Percentiles rank a stretch among this genome's conserved stretches.
Evolutionary conservation across 306 rosid species (phyloP).

Genomic region (Elaeagnus macrophylla): DNA sequence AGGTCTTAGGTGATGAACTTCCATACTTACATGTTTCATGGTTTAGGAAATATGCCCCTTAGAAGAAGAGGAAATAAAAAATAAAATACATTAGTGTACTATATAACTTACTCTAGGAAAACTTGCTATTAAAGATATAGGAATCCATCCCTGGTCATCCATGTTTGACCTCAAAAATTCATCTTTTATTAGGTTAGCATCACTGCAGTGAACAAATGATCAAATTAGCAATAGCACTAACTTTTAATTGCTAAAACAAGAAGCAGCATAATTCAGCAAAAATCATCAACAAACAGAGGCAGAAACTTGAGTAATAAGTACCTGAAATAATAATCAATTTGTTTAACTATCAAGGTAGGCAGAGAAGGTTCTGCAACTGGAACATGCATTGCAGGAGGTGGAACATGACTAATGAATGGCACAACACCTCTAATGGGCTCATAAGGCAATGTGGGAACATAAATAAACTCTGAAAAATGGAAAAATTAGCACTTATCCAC

Average conservation of each 20-base stretch:
- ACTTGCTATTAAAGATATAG: constrained; percentile 47
- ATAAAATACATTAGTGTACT: background rate
- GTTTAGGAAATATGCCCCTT: too few species aligned
- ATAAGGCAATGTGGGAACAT: constrained; percentile 27
- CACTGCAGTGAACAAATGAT: constrained; percentile 35
- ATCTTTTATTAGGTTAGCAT: constrained; percentile 56
- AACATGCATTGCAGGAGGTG: constrained; percentile 33
- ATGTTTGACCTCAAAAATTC: constrained; percentile 43
- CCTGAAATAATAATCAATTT: constrained; percentile 83
- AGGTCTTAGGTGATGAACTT: background rate
- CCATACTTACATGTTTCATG: too few species aligned
- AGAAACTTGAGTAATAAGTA: constrained; percentile 4
- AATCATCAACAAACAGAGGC: background rate
- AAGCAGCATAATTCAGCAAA: background rate
- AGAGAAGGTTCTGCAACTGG: constrained; percentile 43
- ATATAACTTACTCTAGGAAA: constrained; percentile 62
- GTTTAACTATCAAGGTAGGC: constrained; percentile 33
- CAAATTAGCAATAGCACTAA: background rate
- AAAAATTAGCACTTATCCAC: constrained; percentile 11
- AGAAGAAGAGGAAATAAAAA: constrained; percentile 1
- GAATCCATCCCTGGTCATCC: constrained; percentile 90
- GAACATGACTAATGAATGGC: constrained; percentile 35
- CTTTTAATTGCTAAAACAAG: background rate
- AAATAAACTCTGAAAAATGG: constrained; percentile 41
- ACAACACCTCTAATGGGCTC: constrained; percentile 40